Conservation (phyloP, 1,284 basidiomycete genomes). For the Afroboletus lepidellus region DNA sequence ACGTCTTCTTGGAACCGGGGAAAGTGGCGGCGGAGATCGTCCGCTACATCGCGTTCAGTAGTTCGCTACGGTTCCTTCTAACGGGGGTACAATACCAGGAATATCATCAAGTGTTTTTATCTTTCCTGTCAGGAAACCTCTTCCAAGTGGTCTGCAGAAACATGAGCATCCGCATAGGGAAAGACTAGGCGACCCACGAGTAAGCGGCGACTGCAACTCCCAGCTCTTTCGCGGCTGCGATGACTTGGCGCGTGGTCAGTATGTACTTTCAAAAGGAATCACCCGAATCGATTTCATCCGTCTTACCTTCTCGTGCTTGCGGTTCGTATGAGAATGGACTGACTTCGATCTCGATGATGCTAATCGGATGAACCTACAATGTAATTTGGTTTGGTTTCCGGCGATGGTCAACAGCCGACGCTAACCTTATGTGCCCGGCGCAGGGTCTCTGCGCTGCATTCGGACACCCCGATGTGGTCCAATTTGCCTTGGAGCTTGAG, state of each 20-base stretch:
- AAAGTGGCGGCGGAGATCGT: conserved; percentile 23
- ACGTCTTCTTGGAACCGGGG: conserved; percentile 33
- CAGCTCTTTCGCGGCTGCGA: conserved; percentile 43
- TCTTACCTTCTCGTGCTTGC: conserved; percentile 38
- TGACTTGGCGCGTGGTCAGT: conserved; percentile 36
- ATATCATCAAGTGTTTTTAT: conserved; percentile 47
- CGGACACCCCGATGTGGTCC: conserved; percentile 52
- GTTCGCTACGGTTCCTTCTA: not conserved
- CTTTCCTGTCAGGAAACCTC: conserved; percentile 55
- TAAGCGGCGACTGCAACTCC: conserved; percentile 56
- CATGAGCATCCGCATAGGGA: not conserved
- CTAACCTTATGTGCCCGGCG: conserved; percentile 43
- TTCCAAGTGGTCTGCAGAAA: conserved; percentile 48
- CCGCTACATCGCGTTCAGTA: conserved; percentile 13
- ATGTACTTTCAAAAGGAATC: not conserved
- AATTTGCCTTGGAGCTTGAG: conserved; percentile 45
- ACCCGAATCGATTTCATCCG: not conserved
- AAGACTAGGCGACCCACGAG: conserved; percentile 32
- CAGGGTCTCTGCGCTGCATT: conserved; percentile 48
- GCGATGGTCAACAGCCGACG: not conserved
- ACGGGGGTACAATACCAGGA: conserved; percentile 25
- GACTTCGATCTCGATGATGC: conserved; percentile 52
- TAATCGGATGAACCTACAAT: conserved; percentile 43
- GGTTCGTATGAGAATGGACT: conserved; percentile 49
- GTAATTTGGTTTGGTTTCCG: no score